Conservation (phyloP, 2,329 filamentous ascomycete species). For the Aspergillus sp. region DNA sequence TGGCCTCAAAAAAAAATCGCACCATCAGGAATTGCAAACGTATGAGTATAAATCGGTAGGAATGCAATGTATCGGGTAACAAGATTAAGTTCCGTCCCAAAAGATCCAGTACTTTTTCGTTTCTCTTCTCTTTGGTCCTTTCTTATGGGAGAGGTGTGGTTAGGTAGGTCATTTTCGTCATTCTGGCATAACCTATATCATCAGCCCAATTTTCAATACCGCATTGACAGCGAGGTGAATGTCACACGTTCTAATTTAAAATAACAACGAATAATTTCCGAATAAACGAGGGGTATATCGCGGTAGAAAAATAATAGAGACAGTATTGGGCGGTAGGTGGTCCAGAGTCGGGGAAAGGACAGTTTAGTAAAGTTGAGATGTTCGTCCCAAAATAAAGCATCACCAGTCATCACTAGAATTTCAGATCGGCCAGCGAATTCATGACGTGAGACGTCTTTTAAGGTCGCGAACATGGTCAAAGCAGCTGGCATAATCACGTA, state of each 20-base stretch:
- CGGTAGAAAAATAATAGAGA: not conserved
- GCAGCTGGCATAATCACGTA: constrained; percentile 81
- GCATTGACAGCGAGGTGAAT: not conserved
- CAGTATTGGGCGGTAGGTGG: not conserved
- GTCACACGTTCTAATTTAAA: not conserved
- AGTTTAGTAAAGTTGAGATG: not conserved
- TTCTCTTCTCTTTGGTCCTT: not conserved
- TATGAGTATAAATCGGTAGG: not conserved
- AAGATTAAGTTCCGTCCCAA: not conserved
- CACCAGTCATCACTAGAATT: not conserved
- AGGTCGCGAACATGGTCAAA: constrained; percentile 75
- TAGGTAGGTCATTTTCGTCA: not conserved
- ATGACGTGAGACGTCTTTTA: constrained; percentile 40
- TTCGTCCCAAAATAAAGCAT: not conserved
- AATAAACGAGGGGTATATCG: constrained; percentile 5
- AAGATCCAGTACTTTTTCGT: not conserved
- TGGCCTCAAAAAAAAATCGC: not conserved
- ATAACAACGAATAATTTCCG: not conserved
- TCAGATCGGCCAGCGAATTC: constrained; percentile 1
- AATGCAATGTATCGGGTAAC: not conserved
- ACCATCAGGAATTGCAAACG: not conserved
- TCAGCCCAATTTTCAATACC: not conserved
- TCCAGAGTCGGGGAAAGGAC: not conserved
- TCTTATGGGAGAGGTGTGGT: not conserved
- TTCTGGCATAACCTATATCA: not conserved